Percentiles rank a stretch among this genome's conserved stretches.
These are phyloP conservation scores for Scytalidium sp. DNA, from an alignment of 2,329 filamentous ascomycete genomes.

Conservation along the genomic window DNA sequence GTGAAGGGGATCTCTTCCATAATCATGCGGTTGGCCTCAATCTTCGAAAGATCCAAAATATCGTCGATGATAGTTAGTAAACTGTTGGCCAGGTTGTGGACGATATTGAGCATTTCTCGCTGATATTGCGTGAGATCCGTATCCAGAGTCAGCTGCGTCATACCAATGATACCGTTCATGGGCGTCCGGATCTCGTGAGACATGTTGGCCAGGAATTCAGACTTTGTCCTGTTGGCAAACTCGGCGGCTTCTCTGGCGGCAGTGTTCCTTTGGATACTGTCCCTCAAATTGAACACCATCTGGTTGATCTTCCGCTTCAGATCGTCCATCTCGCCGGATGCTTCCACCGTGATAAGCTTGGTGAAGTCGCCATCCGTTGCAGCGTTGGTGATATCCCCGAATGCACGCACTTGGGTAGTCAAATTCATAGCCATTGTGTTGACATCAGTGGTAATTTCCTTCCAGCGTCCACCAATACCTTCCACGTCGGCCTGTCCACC, in stretches of 20 bases:
- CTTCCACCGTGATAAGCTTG: constrained; percentile 93
- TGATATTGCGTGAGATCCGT: constrained; percentile 94
- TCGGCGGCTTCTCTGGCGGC: constrained; percentile 94
- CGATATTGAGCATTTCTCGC: constrained; percentile 97
- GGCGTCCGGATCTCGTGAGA: constrained; percentile 97
- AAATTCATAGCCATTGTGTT: constrained; percentile 56
- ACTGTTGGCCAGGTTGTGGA: constrained; percentile 95
- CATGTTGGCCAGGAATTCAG: constrained; percentile 98
- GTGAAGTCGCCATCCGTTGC: constrained; percentile 97
- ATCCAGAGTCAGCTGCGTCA: constrained; percentile 95
- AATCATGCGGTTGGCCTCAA: constrained; percentile 96
- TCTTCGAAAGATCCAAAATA: constrained; percentile 71
- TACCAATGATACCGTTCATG: constrained; percentile 93
- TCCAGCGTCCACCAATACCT: constrained; percentile 91
- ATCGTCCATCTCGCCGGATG: constrained; percentile 98
- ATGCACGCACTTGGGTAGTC: constrained; percentile 95
- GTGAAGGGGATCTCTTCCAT: constrained; percentile 98
- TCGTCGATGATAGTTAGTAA: constrained; percentile 94
- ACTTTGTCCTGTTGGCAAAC: constrained; percentile 96
- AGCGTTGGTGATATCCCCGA: constrained; percentile 97
- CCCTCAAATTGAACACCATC: constrained; percentile 94
- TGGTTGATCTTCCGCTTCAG: constrained; percentile 99
- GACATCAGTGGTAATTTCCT: constrained; percentile 77
- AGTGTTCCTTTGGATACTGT: constrained; percentile 96
- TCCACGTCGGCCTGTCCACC: constrained; percentile 94